Evolutionary conservation across 2,329 filamentous ascomycete species (phyloP).

Genomic region (Nannizziopsis barbatae): DNA sequence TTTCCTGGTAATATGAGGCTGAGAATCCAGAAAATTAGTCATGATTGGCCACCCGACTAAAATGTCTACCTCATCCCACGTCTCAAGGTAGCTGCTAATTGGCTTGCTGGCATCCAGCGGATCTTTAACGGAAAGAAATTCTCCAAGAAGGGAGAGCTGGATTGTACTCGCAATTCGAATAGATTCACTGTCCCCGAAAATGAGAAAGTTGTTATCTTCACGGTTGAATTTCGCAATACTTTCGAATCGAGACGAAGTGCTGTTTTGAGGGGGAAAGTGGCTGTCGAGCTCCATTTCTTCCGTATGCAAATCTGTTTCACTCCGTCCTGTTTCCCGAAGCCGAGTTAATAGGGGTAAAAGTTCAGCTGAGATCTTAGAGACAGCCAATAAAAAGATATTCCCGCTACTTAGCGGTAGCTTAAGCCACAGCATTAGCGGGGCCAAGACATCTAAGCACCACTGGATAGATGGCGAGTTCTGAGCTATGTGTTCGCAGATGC

Average conservation of each 20-base stretch:
- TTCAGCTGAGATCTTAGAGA: conserved; percentile 22
- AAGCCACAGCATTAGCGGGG: conserved; percentile 24
- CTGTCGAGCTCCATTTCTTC: conserved; percentile 38
- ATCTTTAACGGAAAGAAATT: conserved; percentile 8
- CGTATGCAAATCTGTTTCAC: conserved; percentile 13
- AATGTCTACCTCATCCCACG: conserved; percentile 30
- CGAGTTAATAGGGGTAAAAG: conserved; percentile 26
- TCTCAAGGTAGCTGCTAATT: conserved; percentile 29
- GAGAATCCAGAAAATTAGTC: conserved; percentile 19
- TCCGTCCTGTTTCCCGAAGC: conserved; percentile 19
- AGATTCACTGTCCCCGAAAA: conserved; percentile 25
- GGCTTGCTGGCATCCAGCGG: conserved; percentile 3
- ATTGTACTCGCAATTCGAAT: conserved; percentile 31
- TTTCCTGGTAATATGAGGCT: conserved; percentile 20
- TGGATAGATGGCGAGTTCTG: conserved; percentile 23
- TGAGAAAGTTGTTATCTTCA: conserved; percentile 18
- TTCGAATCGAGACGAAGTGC: conserved; percentile 18
- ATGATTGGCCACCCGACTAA: conserved; percentile 28
- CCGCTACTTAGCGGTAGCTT: conserved; percentile 16
- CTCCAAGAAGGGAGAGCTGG: conserved; percentile 25
- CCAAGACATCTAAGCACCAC: conserved; percentile 26
- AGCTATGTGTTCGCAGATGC: conserved; percentile 26
- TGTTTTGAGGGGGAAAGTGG: conserved; percentile 22
- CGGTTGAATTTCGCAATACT: conserved; percentile 25
- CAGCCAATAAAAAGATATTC: conserved; percentile 18